Evolutionary conservation across 805 yeast genomes (phyloP).

Genomic region (Yarrowia bubula): DNA sequence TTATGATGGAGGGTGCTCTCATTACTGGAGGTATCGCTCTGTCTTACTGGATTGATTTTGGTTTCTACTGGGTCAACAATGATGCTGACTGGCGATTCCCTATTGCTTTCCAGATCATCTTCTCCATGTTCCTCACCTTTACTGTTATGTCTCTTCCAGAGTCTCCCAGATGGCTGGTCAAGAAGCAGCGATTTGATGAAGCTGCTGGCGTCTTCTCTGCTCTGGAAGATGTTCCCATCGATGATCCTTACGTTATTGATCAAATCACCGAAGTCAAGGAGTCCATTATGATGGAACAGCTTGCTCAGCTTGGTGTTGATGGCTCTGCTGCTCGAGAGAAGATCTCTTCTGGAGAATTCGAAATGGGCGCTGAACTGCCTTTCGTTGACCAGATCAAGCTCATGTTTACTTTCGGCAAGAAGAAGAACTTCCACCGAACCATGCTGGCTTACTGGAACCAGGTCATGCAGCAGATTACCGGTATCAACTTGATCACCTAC

Average conservation of each 20-base stretch:
- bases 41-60: slow-evolving; percentile 49
- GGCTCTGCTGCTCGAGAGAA: background rate
- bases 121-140: slow-evolving; percentile 57
- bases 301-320: slow-evolving; percentile 20
- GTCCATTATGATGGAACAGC: slow-evolving; percentile 23
- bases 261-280: slow-evolving; percentile 19
- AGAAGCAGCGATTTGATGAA: slow-evolving; percentile 54
- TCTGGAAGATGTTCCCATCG: slow-evolving; percentile 17
- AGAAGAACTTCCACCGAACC: slow-evolving; percentile 27
- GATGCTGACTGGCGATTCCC: slow-evolving; percentile 75
- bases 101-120: slow-evolving; percentile 63
- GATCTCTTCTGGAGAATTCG: slow-evolving; percentile 1
- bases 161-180: slow-evolving; percentile 79
- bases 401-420: slow-evolving; percentile 25
- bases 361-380: slow-evolving; percentile 21
- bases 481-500: slow-evolving; percentile 85
- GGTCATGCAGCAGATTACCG: slow-evolving; percentile 79
- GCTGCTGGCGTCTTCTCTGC: slow-evolving; percentile 42
- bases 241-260: slow-evolving; percentile 17
- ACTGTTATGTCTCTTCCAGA: slow-evolving; percentile 72
- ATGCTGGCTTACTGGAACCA: slow-evolving; percentile 45
- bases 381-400: slow-evolving; percentile 1
- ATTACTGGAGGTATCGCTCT: slow-evolving; percentile 74
- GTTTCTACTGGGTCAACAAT: slow-evolving; percentile 54
- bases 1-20: slow-evolving; percentile 67